Evolutionary conservation across 495 filamentous ascomycete genomes (phyloP).

Genomic region (Pyrenula aspistea): DNA sequence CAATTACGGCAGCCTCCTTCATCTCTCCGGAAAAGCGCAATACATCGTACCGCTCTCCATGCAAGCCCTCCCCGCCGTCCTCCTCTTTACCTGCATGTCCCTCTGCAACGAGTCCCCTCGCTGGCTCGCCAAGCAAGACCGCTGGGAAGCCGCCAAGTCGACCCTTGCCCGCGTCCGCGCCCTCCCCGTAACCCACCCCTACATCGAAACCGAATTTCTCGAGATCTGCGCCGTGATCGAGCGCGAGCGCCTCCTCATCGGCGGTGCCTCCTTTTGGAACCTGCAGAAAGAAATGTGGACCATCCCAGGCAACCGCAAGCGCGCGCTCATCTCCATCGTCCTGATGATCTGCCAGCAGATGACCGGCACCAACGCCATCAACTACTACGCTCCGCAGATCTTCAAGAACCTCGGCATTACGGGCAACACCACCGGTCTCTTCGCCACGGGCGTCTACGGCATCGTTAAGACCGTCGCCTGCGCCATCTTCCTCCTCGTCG

Average conservation of each 20-base stretch:
- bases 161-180: slow-evolving; percentile 43
- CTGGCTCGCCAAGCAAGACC: slow-evolving; percentile 56
- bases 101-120: slow-evolving; percentile 59
- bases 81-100: slow-evolving; percentile 45
- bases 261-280: slow-evolving; percentile 49
- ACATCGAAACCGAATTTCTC: slow-evolving; percentile 52
- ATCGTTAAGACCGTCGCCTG: slow-evolving; percentile 45
- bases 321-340: slow-evolving; percentile 38
- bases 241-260: slow-evolving; percentile 50
- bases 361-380: slow-evolving; percentile 55
- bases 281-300: slow-evolving; percentile 62
- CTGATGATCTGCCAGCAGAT: slow-evolving; percentile 66
- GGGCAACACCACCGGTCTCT: slow-evolving; percentile 32
- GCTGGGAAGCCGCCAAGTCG: slow-evolving; percentile 52
- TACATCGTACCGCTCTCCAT: slow-evolving; percentile 59
- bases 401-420: slow-evolving; percentile 43
- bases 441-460: slow-evolving; percentile 43
- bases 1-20: slow-evolving; percentile 46
- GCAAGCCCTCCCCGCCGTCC: slow-evolving; percentile 51
- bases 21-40: slow-evolving; percentile 35
- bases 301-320: slow-evolving; percentile 51
- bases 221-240: slow-evolving; percentile 58
- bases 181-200: slow-evolving; percentile 43
- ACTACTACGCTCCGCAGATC: slow-evolving; percentile 65
- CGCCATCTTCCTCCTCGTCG: slow-evolving; percentile 52